Base-by-base conservation (phyloP, 2,329 filamentous ascomycete species). In the Aspergillus sp. region DNA sequence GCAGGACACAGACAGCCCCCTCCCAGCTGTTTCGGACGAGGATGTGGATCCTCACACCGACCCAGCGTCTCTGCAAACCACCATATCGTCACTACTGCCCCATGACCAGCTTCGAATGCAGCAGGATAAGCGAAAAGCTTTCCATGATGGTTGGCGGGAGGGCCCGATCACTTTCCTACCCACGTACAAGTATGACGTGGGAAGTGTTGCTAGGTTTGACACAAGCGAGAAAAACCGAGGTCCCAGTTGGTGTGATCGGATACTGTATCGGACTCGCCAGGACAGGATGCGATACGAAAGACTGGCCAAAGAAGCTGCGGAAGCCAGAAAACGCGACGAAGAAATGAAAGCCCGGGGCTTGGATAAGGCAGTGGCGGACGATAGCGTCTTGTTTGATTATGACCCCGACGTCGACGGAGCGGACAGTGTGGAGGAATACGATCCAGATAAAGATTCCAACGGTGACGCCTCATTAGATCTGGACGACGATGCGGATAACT, bases 171-270 rank as follows among this genome's bases (percentile, higher is more conserved):
- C 86, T 1, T 99, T 99, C 70, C 75, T 98, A 15, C 95, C 95
- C 1, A 96, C 95, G 0, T 99, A 99, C 77, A 99, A 99, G 75
- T 99, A 99, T 68, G 96, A 99, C 70, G 83, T 96, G 27, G 95
- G 95, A n/a, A 96, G 90, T 30, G 86, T 96, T 32, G 91, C 91
- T 2, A 84, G 92, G 30, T 99, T 97, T 73, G 96, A 99, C 77
- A 92, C 93, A 0, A 96, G 93, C 66, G 95, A 98, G 73, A 99
- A 99, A 79, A 89, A 89, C 64, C 86, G 96, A 56, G 90, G 91
- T 2, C 95, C 95, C 2, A 96, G 92, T 72, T 99, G 95, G 94
- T 99, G 95, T 73, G 95, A 99, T 77, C 89, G 95, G 15, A 93
- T 99, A 49, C 77, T 99, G 0, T 99, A 88, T 73, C 85, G 94